Percentiles rank a stretch among this genome's conserved stretches.
phyloP scores from a whole-genome alignment of 2,329 filamentous ascomycete species.

The Aspergillus uvarum region DNA sequence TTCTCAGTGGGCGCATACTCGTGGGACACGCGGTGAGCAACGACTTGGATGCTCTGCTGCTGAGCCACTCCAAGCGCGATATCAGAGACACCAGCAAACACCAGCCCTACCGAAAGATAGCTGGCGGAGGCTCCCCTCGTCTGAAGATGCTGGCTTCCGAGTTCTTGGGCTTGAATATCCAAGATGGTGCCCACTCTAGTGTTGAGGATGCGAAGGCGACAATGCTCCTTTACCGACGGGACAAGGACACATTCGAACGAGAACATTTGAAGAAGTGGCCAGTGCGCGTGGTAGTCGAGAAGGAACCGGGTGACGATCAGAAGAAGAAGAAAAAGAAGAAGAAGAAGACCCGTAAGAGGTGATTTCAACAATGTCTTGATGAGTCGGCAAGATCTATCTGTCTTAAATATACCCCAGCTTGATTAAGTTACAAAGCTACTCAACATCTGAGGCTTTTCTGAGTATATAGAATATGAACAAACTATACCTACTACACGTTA shows the following conservation, averaged over 20 bases:
- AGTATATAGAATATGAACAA: background rate
- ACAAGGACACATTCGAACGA: conserved; percentile 81
- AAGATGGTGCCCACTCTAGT: conserved; percentile 60
- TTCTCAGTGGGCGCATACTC: conserved; percentile 70
- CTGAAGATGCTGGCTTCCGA: conserved; percentile 57
- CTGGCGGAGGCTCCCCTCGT: conserved; percentile 51
- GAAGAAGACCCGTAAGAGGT: conserved; percentile 47
- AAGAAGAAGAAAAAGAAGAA: conserved; percentile 51
- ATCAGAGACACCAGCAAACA: conserved; percentile 83
- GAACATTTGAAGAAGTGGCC: conserved; percentile 71
- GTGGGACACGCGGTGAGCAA: conserved; percentile 84
- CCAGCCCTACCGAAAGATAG: conserved; percentile 66
- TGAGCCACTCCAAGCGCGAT: conserved; percentile 76
- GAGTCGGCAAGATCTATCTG: background rate
- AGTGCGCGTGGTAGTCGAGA: conserved; percentile 37
- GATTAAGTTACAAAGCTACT: conserved; percentile 8
- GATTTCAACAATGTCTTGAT: conserved; percentile 19
- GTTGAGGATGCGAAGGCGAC: conserved; percentile 80
- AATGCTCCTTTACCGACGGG: conserved; percentile 81
- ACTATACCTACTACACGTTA: background rate
- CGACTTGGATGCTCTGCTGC: conserved; percentile 69
- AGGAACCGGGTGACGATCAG: conserved; percentile 35
- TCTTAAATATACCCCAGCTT: conserved; percentile 20
- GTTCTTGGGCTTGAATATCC: conserved; percentile 59
- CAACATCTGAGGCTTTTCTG: background rate